These are phyloP conservation scores for Leptographium procerum DNA, from an alignment of 2,329 filamentous ascomycete species.

Conservation along the genomic window DNA sequence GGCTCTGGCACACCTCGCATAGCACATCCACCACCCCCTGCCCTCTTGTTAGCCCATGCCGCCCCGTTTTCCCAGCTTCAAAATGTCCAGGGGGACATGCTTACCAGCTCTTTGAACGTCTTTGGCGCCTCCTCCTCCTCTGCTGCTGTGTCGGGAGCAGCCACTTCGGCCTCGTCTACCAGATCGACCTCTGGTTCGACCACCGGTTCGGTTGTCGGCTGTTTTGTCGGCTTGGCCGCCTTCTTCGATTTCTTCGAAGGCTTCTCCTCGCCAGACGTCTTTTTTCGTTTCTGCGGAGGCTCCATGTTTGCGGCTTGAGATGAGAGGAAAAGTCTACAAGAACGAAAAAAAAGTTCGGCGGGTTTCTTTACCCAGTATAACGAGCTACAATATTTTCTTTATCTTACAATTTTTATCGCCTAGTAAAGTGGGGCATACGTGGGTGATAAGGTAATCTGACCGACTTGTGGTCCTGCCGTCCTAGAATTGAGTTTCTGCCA, in stretches of 20 bases:
- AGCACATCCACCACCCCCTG: conserved; percentile 75
- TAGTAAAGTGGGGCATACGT: neutral
- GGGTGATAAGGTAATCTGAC: neutral
- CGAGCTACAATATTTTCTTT: neutral
- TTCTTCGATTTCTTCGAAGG: neutral
- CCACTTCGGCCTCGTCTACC: neutral
- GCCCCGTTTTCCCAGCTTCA: neutral
- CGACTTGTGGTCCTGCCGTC: too few species aligned
- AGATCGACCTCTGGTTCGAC: neutral
- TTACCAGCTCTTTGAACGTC: conserved; percentile 4
- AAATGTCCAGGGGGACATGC: too few species aligned
- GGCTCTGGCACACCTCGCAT: conserved; percentile 72
- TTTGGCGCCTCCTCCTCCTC: neutral
- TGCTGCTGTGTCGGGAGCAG: neutral
- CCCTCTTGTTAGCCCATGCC: neutral
- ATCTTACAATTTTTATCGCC: neutral
- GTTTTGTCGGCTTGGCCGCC: neutral
- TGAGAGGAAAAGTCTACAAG: conserved; percentile 2
- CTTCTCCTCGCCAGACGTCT: neutral
- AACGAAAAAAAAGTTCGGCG: conserved; percentile 1
- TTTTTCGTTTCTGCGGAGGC: neutral
- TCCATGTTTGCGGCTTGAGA: neutral
- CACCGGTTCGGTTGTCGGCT: neutral
- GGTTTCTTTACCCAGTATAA: too few species aligned
- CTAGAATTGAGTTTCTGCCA: too few species aligned